Conservation (phyloP, 2,329 filamentous ascomycete species). For the Colletotrichum theobromicola region DNA sequence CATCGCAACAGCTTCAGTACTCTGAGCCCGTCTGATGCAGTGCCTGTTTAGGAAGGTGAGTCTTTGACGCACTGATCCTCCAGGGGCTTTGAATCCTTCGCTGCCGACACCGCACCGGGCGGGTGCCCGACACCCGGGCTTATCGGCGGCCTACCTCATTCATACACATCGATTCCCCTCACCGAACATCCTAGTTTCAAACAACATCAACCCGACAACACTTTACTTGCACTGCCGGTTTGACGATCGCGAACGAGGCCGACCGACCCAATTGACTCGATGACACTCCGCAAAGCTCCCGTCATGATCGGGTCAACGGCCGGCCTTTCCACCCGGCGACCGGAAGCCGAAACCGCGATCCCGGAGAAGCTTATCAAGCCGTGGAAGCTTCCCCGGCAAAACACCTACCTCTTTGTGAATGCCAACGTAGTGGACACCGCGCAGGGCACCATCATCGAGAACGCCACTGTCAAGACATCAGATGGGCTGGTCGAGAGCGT, state of each 20-base stretch:
- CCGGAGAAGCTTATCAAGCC: conserved; percentile 34
- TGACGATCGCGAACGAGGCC: no score
- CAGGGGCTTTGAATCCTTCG: background rate
- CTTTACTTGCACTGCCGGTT: no score
- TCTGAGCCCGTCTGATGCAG: fast-evolving
- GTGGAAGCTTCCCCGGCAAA: conserved; percentile 37
- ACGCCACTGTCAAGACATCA: conserved; percentile 36
- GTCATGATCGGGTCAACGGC: background rate
- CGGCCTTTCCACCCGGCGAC: background rate
- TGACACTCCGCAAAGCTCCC: conserved; percentile 12
- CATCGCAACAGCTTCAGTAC: background rate
- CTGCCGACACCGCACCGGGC: conserved; percentile 19
- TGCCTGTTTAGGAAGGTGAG: background rate
- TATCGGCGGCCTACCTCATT: background rate
- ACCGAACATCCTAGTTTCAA: background rate
- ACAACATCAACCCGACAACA: background rate
- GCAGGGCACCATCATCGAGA: conserved; percentile 33
- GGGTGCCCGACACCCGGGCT: background rate
- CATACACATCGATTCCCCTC: background rate
- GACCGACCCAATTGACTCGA: background rate
- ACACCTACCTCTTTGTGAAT: conserved; percentile 42
- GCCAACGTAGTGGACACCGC: conserved; percentile 48
- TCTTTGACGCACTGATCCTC: background rate
- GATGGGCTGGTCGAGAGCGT: conserved; percentile 38
- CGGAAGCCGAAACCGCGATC: background rate